These are phyloP conservation scores for Syzygium malaccense DNA, from an alignment of 441 rosid species.

Conservation along the genomic window DNA sequence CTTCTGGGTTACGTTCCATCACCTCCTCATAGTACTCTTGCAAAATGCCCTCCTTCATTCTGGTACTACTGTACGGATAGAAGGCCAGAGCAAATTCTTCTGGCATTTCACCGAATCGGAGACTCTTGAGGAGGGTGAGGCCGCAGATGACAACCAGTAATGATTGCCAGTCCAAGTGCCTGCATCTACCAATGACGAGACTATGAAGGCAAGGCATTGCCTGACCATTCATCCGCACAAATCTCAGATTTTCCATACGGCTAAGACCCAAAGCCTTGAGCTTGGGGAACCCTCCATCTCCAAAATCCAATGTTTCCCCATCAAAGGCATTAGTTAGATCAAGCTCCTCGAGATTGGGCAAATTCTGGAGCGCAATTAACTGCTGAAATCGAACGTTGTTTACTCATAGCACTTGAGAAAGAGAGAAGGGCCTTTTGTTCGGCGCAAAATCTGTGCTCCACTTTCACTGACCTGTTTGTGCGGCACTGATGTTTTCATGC, in stretches of 20 bases:
- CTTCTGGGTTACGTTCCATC: background rate
- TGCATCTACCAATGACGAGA: rapidly evolving
- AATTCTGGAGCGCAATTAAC: background rate
- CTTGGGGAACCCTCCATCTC: background rate
- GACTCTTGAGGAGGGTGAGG: background rate
- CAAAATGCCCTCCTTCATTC: background rate
- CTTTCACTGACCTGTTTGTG: background rate
- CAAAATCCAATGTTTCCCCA: background rate
- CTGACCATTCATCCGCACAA: background rate
- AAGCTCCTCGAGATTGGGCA: background rate
- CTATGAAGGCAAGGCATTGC: background rate
- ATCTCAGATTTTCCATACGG: background rate
- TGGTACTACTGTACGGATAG: rapidly evolving
- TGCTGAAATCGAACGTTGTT: background rate
- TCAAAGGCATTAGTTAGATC: background rate
- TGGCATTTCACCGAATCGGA: background rate
- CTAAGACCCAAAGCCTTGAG: background rate
- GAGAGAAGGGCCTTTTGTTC: background rate
- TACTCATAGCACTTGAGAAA: background rate
- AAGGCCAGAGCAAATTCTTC: background rate
- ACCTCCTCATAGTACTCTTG: background rate
- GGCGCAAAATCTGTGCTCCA: too few relatives aligned
- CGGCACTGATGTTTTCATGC: background rate
- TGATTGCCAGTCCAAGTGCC: background rate
- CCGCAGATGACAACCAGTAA: background rate